Evolutionary conservation across 1,139 yeast species (phyloP), one percentile per base, ranked within the genome.

Genomic region (Yamadazyma dendronema): DNA sequence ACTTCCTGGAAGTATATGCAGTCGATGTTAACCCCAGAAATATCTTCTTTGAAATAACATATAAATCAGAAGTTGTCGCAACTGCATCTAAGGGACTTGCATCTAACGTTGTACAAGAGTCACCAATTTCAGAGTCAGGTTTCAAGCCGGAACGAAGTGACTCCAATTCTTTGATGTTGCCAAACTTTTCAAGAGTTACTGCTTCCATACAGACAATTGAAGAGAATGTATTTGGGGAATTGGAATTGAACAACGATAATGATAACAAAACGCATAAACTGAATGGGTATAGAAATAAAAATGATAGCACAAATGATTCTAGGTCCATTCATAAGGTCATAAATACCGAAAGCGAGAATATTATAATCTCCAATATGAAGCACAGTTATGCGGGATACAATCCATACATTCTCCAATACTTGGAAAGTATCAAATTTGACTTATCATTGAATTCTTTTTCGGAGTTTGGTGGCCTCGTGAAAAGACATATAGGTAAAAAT

Each of bases 351-450:
- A 53, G 57, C 36, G 61, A 62, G 8, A 62, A 61, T 37, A 61
- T 70, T 14, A 63, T 69, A 10, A 65, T 73, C 2, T 60, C 71
- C 4, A 60, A 56, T 31, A 49, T 70, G 28, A 61, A 59, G 31
- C 81, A 81, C 50, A 81, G 84, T 44, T 86, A 84, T 52, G 65
- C 62, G 1, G 96, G 96, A 0, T 59, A 65, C 29, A 84, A 84
- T 48, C 82, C 83, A 1, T 79, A 74, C 42, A 77, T 89, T 26
- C 56, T 77, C 40, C 72, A 72, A 34, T 81, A 76, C 50, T 65
- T 89, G 39, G 66, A 68, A 9, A 70, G 67, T 11, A 66, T 81
- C 27, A 66, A 67, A 14, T 70, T 81, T 40, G 79, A 73, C 24
- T 85, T 89, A 0, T 61, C 74, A 1, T 53, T 83, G 32, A 71